A percentile compares a stretch with the other conserved stretches of the same genome.
phyloP scores from a whole-genome alignment of 2,329 filamentous ascomycete species.

The Penicillium sp. region DNA sequence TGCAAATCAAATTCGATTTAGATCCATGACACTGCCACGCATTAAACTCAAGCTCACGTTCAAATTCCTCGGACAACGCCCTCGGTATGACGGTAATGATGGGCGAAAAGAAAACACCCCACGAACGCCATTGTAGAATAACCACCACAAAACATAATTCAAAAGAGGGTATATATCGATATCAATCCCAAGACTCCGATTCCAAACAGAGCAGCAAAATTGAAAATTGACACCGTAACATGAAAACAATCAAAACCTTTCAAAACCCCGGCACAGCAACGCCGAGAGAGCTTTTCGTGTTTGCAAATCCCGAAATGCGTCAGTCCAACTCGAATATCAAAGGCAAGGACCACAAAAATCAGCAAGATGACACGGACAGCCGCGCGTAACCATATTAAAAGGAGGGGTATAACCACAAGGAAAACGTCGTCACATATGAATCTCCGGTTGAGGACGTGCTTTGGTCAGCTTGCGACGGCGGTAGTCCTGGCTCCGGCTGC shows the following conservation, averaged over 20 bases:
- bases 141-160: constrained; percentile 9
- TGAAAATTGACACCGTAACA: background rate
- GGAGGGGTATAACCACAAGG: constrained; percentile 16
- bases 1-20: background rate
- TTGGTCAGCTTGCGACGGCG: constrained; percentile 24
- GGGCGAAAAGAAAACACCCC: background rate
- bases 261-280: background rate
- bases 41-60: background rate
- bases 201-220: background rate
- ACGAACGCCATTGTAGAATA: constrained; percentile 8
- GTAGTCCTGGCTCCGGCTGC: constrained; percentile 28
- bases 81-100: background rate
- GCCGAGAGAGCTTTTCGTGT: constrained; percentile 3
- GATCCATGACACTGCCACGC: background rate
- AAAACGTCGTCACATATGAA: constrained; percentile 13
- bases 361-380: background rate
- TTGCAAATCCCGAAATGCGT: background rate
- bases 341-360: background rate
- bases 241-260: background rate
- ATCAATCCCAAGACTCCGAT: constrained; percentile 13
- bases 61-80: background rate
- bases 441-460: constrained; percentile 15
- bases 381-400: constrained; percentile 7
- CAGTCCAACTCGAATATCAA: background rate
- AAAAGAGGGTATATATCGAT: constrained; percentile 27